A percentile compares a stretch with the other conserved stretches of the same genome.
Conservation (phyloP, 2,329 filamentous ascomycete species). For the Chlorencoelia australis region DNA sequence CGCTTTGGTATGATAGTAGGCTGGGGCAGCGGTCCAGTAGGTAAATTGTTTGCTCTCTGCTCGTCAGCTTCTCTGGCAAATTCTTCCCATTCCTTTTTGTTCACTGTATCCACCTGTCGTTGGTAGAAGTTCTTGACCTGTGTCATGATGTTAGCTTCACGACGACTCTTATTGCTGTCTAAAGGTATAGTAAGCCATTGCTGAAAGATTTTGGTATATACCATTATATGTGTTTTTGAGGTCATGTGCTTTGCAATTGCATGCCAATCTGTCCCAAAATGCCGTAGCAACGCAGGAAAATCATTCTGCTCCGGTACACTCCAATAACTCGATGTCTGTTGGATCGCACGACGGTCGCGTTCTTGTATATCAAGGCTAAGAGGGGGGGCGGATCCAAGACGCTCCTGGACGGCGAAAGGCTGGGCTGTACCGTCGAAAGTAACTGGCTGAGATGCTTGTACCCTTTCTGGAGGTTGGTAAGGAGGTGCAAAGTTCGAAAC, state of each 20-base stretch:
- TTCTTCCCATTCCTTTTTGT: slow-evolving; percentile 47
- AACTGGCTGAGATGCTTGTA: slow-evolving; percentile 2
- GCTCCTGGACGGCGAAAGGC: slow-evolving; percentile 19
- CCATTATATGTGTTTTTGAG: slow-evolving; percentile 81
- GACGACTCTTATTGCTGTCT: slow-evolving; percentile 22
- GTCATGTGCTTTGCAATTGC: slow-evolving; percentile 71
- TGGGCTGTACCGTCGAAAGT: slow-evolving; percentile 17
- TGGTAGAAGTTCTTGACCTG: slow-evolving; percentile 62
- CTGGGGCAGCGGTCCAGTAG: slow-evolving; percentile 48
- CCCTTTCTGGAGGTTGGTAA: slow-evolving; percentile 16
- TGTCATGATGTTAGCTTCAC: slow-evolving; percentile 25
- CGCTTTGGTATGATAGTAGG: slow-evolving; percentile 42
- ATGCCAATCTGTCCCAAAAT: slow-evolving; percentile 72
- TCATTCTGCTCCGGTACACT: slow-evolving; percentile 73
- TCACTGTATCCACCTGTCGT: slow-evolving; percentile 48
- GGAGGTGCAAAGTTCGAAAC: slow-evolving; percentile 14
- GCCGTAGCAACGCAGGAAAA: slow-evolving; percentile 59
- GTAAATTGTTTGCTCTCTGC: slow-evolving; percentile 45
- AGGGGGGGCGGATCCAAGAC: slow-evolving; percentile 21
- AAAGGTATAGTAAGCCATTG: slow-evolving; percentile 20
- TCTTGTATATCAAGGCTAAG: slow-evolving; percentile 17
- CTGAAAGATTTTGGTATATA: slow-evolving; percentile 33
- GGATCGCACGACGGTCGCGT: slow-evolving; percentile 20
- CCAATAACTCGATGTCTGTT: slow-evolving; percentile 73
- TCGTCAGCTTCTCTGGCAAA: slow-evolving; percentile 51